phyloP scores from a whole-genome alignment of 2,329 filamentous ascomycete species.

The Didymella glomerata region DNA sequence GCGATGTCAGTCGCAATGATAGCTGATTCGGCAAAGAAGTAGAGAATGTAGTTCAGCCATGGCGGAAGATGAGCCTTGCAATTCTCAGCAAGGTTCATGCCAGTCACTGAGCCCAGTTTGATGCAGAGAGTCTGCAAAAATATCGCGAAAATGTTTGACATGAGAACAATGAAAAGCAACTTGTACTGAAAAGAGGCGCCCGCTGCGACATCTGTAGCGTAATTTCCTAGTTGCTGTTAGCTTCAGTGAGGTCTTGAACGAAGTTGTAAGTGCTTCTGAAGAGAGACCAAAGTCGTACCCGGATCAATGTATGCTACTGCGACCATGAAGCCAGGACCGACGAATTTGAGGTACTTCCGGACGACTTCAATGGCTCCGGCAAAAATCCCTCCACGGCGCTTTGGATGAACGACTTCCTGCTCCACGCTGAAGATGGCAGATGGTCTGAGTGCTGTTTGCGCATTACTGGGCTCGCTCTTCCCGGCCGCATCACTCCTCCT shows the following conservation, averaged over 20 bases:
- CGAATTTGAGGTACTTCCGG: constrained; percentile 63
- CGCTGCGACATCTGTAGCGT: constrained; percentile 74
- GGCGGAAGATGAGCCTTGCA: constrained; percentile 59
- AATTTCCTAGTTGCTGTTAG: constrained; percentile 62
- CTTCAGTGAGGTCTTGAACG: background rate
- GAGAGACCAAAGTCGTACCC: background rate
- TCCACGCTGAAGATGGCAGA: constrained; percentile 11
- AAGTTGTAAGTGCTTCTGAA: too few species aligned
- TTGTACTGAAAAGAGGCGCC: constrained; percentile 71
- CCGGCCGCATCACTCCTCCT: constrained; percentile 4
- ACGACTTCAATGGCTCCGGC: constrained; percentile 23
- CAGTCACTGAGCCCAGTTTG: constrained; percentile 62
- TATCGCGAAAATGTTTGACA: constrained; percentile 76
- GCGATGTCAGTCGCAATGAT: constrained; percentile 69
- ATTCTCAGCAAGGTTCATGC: constrained; percentile 60
- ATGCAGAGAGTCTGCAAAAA: constrained; percentile 73
- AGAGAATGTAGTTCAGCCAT: constrained; percentile 64
- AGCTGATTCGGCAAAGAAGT: constrained; percentile 63
- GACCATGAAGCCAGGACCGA: constrained; percentile 73
- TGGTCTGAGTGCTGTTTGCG: background rate
- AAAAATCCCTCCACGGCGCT: constrained; percentile 4
- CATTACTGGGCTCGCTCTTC: background rate
- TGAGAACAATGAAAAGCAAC: constrained; percentile 72
- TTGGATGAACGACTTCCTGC: constrained; percentile 4
- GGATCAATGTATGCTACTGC: constrained; percentile 61